Percentiles rank a stretch among this genome's conserved stretches.
These are phyloP conservation scores for Heterobasidion parviporum DNA, from an alignment of 1,284 basidiomycete species.

Conservation along the genomic window DNA sequence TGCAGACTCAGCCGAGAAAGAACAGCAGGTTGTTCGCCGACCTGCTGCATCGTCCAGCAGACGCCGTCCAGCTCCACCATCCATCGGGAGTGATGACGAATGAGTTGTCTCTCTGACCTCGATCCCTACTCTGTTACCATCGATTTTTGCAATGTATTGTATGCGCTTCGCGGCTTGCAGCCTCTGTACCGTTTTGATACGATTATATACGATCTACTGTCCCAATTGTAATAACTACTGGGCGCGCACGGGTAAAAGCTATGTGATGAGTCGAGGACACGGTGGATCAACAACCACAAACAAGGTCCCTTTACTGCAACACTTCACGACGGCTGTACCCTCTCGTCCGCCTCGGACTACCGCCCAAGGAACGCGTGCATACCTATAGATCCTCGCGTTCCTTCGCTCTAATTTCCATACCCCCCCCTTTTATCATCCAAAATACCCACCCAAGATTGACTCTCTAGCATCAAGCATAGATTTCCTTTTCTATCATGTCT, in stretches of 20 bases:
- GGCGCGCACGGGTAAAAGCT: not conserved
- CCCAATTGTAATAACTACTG: not conserved
- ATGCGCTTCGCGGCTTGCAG: too few species aligned
- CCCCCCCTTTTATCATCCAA: not conserved
- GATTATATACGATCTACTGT: not conserved
- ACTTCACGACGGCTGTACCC: not conserved
- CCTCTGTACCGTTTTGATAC: too few species aligned
- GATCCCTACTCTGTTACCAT: not conserved
- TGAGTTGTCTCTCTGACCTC: not conserved
- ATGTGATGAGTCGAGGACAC: not conserved
- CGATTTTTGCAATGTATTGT: not conserved
- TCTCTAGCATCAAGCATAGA: constrained; percentile 1
- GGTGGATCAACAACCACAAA: not conserved
- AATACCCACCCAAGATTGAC: not conserved
- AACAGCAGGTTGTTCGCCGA: constrained; percentile 40
- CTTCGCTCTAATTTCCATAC: not conserved
- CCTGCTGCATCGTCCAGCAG: constrained; percentile 53
- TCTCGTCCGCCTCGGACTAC: not conserved
- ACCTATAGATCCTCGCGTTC: constrained; percentile 1
- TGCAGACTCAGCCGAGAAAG: constrained; percentile 74
- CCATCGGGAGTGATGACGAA: constrained; percentile 19
- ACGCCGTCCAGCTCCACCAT: constrained; percentile 26
- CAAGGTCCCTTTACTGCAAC: not conserved
- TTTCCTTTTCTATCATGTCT: constrained; percentile 39
- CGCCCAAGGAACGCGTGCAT: not conserved